Evolutionary conservation across 176 grass and related monocot genomes (phyloP), one percentile per base, ranked within the genome.

Genomic region (Musa acuminata): DNA sequence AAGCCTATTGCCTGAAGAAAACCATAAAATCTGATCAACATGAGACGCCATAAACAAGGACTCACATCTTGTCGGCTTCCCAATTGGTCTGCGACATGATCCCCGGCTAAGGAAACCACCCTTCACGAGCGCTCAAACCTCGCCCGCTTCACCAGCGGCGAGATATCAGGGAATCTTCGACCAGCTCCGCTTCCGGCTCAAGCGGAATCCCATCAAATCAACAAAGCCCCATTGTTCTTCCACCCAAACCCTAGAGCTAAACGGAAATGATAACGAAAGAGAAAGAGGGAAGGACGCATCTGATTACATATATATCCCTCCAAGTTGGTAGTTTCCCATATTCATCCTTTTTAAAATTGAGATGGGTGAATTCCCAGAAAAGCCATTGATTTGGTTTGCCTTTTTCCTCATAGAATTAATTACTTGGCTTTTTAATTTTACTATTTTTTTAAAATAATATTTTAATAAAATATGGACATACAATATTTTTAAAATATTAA

Each of bases 31-130:
- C 10, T 24, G 35, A 43, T 0, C 23, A 29, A n/a, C 22, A 55
- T 13, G 1, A 57, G 13, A 43, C 35, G 3, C 35, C 35, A 43
- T 43, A 11, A 19, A 16, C 20, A 24, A 13, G 13, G 58, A 22
- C 51, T 27, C 24, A 74, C 72, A 74, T 74, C 72, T 74, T 74
- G 17, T 74, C 72, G 13, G 72, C 72, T 57, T 74, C 72, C 72
- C 72, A 74, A 51, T 74, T 74, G 3, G 72, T 74, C 72, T 74
- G 72, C 51, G 72, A 74, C 72, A 74, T 74, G 72, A 55, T 74
- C 35, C 57, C 52, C 21, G 1, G 35, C 16, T 43, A 43, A 43
- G 35, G 35, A 43, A 43, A 8, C 14, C 67, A 35, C 8, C 67
- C 9, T n/a, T 48, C 11, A 23, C 65, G 26, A 67, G 24, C 65